These are phyloP conservation scores for Psilocybe cubensis DNA, from an alignment of 768 basidiomycete species.

Conservation along the genomic window DNA sequence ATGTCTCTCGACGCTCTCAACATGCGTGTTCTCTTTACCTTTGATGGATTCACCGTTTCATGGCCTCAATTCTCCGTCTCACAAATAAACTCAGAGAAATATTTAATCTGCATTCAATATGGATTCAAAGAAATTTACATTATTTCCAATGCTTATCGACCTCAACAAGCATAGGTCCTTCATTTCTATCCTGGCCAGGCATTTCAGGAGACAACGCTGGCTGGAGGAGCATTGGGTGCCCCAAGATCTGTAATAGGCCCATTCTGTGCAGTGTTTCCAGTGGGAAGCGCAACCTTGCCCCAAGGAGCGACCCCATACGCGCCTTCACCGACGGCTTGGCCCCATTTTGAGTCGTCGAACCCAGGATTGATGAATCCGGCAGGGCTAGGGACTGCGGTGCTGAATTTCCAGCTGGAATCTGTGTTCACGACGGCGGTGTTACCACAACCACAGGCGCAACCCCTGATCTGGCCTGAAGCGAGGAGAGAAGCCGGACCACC, in stretches of 20 bases:
- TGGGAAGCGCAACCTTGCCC: constrained; percentile 31
- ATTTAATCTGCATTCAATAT: no score
- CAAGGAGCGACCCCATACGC: constrained; percentile 25
- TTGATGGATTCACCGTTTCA: no score
- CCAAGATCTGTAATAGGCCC: constrained; percentile 11
- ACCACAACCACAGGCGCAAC: constrained; percentile 12
- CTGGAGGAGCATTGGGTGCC: neutral
- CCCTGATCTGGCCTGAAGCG: constrained; percentile 5
- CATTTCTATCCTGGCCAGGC: constrained; percentile 7
- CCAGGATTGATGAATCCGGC: constrained; percentile 23
- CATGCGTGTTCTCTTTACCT: no score
- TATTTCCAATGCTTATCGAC: no score
- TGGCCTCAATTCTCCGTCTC: no score
- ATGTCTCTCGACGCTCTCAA: no score
- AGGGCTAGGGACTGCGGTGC: constrained; percentile 10
- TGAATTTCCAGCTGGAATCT: constrained; percentile 29
- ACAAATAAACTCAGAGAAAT: no score
- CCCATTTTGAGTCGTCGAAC: constrained; percentile 20
- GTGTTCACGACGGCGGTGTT: constrained; percentile 20
- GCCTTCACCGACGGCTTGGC: constrained; percentile 23
- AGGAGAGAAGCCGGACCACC: constrained; percentile 13
- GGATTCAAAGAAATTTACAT: no score
- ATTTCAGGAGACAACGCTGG: neutral
- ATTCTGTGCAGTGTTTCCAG: neutral
- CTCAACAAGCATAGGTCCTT: neutral